These are phyloP conservation scores for Leonotis leonurus DNA, from an alignment of 257 asterid species.

Conservation along the genomic window DNA sequence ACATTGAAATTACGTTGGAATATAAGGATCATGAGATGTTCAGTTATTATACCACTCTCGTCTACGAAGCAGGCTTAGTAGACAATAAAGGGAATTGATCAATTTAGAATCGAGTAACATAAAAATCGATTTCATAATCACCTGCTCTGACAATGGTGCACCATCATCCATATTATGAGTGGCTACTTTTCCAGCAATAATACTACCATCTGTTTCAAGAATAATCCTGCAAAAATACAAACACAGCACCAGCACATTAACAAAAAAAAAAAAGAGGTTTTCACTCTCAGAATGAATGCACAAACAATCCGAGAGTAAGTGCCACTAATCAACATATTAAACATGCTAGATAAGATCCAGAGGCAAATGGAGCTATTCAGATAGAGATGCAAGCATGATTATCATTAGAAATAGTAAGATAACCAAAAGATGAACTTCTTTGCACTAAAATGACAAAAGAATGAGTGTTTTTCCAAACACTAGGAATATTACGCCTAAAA, in stretches of 20 bases:
- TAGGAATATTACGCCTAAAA: neutral
- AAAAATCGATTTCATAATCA: constrained; percentile 17
- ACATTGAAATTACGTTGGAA: neutral
- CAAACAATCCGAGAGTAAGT: too few species aligned
- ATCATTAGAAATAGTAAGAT: too few species aligned
- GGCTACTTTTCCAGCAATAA: constrained; percentile 85
- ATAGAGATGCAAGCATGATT: too few species aligned
- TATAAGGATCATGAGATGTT: neutral
- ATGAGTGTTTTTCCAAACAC: too few species aligned
- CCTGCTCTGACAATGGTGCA: constrained; percentile 89
- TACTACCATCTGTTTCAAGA: constrained; percentile 92
- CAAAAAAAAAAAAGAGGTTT: too few species aligned
- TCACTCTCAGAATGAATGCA: too few species aligned
- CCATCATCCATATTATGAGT: constrained; percentile 75
- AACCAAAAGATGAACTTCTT: too few species aligned
- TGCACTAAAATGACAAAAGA: too few species aligned
- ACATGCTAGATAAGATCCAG: neutral
- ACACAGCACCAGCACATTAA: neutral
- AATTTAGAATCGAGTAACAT: too few species aligned
- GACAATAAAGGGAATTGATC: too few species aligned
- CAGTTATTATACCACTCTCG: neutral
- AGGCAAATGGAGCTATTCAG: neutral
- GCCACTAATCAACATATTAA: neutral
- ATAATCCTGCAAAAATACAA: constrained; percentile 44
- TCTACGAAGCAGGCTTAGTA: neutral